Base-by-base conservation (phyloP, 228 moss, liverwort and hornwort genomes). In the Sphagnum fallax region DNA sequence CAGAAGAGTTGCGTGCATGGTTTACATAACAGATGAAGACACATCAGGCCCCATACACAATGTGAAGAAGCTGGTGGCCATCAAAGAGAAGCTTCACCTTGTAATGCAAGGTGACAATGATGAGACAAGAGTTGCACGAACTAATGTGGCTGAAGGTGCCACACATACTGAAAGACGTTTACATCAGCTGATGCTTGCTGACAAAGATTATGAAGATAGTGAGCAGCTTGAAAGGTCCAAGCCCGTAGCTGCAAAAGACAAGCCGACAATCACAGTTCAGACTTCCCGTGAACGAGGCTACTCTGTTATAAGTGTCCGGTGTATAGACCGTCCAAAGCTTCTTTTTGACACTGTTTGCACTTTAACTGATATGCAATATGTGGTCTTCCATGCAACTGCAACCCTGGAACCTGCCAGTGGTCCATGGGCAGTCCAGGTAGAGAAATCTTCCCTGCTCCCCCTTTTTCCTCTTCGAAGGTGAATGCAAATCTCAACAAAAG, bases 381-480 rank as follows among this genome's bases (percentile, higher is more conserved):
- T 52, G 7, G 57, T 69, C 10, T 69, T 69, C 48, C 69, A 69
- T 60, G 69, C 69, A 5, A n/a, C 5, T n/a, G 78, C 32, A 32
- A 32, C 32, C 32, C 32, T 32, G 32, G 59, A 55, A 8, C 10
- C 18, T 11, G 55, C 57, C 8, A 4, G 18, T 5, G 16, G 16
- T 69, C 52, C 52, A 4, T n/a, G 4, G 12, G 69, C 69, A 16
- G 4, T 18, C 47, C 69, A 69, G 47, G 66, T 51, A n/a, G 32
- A 32, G 32, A 2, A 32, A 32, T 32, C 2, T 32, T 32, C 32
- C 2, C 32, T 32, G 32, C 32, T 32, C 32, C 32, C 32, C 32
- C 32, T 32, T 32, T 67, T 49, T n/a, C 32, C 32, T 3, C 32
- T 32, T 32, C 2, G 2, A 32, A 32, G 32, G 32, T 32, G 32